Evolutionary conservation across 2,329 filamentous ascomycete genomes (phyloP).

Genomic region (Dactylella cylindrospora): DNA sequence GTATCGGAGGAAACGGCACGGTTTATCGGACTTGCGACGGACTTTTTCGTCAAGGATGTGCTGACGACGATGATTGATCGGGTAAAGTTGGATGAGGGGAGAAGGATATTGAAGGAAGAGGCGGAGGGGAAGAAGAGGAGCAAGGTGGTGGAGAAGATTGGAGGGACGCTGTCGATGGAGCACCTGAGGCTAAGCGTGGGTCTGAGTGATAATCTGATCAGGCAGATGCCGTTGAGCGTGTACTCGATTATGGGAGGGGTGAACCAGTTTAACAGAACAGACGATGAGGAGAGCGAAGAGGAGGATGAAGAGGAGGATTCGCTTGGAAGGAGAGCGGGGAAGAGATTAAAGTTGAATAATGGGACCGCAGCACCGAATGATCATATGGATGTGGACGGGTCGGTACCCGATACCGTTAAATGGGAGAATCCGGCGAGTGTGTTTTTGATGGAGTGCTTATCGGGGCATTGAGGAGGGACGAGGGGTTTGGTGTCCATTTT

Average conservation of each 20-base stretch:
- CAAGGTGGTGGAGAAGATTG: conserved; percentile 33
- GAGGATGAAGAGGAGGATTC: conserved; percentile 10
- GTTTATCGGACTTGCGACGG: conserved; percentile 66
- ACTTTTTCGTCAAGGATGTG: conserved; percentile 68
- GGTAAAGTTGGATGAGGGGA: conserved; percentile 61
- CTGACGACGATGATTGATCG: conserved; percentile 65
- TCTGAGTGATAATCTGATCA: conserved; percentile 42
- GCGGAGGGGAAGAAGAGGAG: conserved; percentile 15
- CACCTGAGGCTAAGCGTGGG: conserved; percentile 30
- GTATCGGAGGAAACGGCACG: conserved; percentile 64
- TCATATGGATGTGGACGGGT: conserved; percentile 38
- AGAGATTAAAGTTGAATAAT: conserved; percentile 25
- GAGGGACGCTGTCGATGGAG: conserved; percentile 43
- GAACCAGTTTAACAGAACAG: conserved; percentile 24
- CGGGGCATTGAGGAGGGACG: conserved; percentile 22
- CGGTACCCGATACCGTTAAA: conserved; percentile 35
- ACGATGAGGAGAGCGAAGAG: conserved; percentile 22
- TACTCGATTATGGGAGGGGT: conserved; percentile 30
- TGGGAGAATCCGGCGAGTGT: conserved; percentile 41
- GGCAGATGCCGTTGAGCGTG: conserved; percentile 43
- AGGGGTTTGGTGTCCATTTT: not conserved
- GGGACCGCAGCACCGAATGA: conserved; percentile 3
- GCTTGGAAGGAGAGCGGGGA: conserved; percentile 18
- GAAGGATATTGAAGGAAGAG: conserved; percentile 27
- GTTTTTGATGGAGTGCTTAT: conserved; percentile 43